Percentiles rank a stretch among this genome's conserved stretches.
phyloP scores from a whole-genome alignment of 2,329 filamentous ascomycete species.

The Aspergillus felis region DNA sequence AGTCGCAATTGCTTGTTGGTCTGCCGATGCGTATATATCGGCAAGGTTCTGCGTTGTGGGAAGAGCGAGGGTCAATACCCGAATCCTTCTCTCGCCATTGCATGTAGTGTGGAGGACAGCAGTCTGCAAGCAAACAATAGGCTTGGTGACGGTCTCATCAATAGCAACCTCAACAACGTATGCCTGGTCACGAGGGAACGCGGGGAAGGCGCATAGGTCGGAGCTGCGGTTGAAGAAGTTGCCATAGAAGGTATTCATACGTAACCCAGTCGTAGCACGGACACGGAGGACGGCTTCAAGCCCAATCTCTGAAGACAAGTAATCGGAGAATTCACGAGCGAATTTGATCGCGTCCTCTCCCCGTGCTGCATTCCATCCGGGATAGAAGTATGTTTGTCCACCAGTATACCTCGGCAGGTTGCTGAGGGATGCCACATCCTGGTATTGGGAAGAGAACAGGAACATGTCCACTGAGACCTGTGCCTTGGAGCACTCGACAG shows the following conservation, averaged over 20 bases:
- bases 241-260: slow-evolving; percentile 97
- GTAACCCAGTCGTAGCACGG: slow-evolving; percentile 85
- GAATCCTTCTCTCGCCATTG: slow-evolving; percentile 92
- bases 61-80: slow-evolving; percentile 87
- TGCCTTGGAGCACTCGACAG: slow-evolving; percentile 97
- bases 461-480: slow-evolving; percentile 99
- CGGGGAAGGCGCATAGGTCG: slow-evolving; percentile 95
- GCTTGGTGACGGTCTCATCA: slow-evolving; percentile 88
- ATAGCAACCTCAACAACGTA: slow-evolving; percentile 99
- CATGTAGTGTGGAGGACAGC: slow-evolving; percentile 96
- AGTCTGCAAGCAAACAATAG: slow-evolving; percentile 86
- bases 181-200: slow-evolving; percentile 93
- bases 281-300: slow-evolving; percentile 94
- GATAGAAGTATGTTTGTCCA: slow-evolving; percentile 98
- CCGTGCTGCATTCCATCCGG: slow-evolving; percentile 91
- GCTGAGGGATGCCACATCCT: slow-evolving; percentile 93
- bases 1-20: slow-evolving; percentile 86
- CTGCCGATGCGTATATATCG: slow-evolving; percentile 89
- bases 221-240: slow-evolving; percentile 99
- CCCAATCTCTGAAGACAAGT: slow-evolving; percentile 93
- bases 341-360: slow-evolving; percentile 97
- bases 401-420: slow-evolving; percentile 95
- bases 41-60: slow-evolving; percentile 88
- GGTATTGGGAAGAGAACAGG: slow-evolving; percentile 90
- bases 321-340: slow-evolving; percentile 93